Conservation (phyloP, 2,329 filamentous ascomycete genomes). For the Hawksworthiomyces lignivorus region DNA sequence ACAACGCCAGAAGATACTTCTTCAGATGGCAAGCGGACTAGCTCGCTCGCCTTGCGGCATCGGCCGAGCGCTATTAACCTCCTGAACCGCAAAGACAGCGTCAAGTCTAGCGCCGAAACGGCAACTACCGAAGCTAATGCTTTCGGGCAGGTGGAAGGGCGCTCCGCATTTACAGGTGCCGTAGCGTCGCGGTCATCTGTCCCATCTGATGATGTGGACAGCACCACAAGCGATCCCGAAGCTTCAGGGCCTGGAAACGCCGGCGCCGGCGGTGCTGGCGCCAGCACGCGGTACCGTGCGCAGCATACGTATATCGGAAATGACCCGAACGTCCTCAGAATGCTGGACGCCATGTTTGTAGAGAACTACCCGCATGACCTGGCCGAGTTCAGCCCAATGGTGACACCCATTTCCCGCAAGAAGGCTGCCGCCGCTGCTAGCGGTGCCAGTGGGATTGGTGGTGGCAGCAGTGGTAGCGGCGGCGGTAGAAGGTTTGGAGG, state of each 20-base stretch:
- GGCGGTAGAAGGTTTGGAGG: neutral
- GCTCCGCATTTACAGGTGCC: slow-evolving; percentile 34
- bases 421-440: slow-evolving; percentile 39
- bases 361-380: slow-evolving; percentile 61
- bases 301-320: slow-evolving; percentile 83
- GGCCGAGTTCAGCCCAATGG: slow-evolving; percentile 68
- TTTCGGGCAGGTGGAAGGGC: slow-evolving; percentile 53
- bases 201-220: slow-evolving; percentile 15
- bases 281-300: slow-evolving; percentile 40
- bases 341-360: slow-evolving; percentile 78
- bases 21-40: slow-evolving; percentile 3
- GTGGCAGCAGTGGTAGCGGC: slow-evolving; percentile 21
- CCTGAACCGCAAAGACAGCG: slow-evolving; percentile 50
- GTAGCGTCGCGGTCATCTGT: slow-evolving; percentile 16
- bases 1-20: slow-evolving; percentile 13
- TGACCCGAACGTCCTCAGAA: slow-evolving; percentile 58
- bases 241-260: slow-evolving; percentile 24
- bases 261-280: neutral
- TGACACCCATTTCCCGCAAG: slow-evolving; percentile 57
- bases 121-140: slow-evolving; percentile 52
- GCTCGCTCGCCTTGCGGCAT: slow-evolving; percentile 35
- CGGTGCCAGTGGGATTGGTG: slow-evolving; percentile 26
- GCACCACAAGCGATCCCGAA: slow-evolving; percentile 10
- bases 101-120: slow-evolving; percentile 51
- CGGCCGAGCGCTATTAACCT: slow-evolving; percentile 53